Evolutionary conservation across 2,329 filamentous ascomycete genomes (phyloP), one percentile per base, ranked within the genome.

Genomic region (Talaromyces verruculosus): DNA sequence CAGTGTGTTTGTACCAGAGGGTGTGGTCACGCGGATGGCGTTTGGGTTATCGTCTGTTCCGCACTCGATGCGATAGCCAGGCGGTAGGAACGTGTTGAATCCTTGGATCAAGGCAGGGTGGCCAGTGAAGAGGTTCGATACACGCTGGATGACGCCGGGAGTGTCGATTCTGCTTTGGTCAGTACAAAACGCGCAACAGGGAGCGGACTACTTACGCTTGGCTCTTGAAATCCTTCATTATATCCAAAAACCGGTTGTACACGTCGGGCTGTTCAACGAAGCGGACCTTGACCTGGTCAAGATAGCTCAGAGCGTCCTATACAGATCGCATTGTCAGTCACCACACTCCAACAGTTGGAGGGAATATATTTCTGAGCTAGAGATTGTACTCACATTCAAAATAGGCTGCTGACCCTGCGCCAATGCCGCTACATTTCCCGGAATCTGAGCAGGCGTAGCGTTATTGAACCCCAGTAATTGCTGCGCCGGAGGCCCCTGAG

Each of bases 161-260:
- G 95, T 99, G 76, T 99, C 95, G 72, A 99, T 99, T 3, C 91
- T 84, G 69, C 43, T 15, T 57, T 57, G 6, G 19, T 57, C 19
- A 57, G 53, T 37, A 57, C 25, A 39, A 2, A 57, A 39, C 25
- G 33, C 15, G 39, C 37, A 60, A 60, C 7, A 30, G 25, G 3
- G 37, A 28, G 22, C 22, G 22, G 17, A 55, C 25, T 45, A 85
- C 90, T 81, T 83, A 93, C 87, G 93, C 93, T 80, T 97, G 94
- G 73, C 93, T 97, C 80, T 99, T 99, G 78, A 99, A 99, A 72
- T 99, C 95, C 75, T 99, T 99, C 95, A 99, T 99, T 59, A 99
- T 99, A 72, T 99, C 95, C 55, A 99, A 82, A 72, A 99, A 98
- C 43, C 91, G 86, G 74, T 98, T 98, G 74, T 99, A 99, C 0